Evolutionary conservation across 805 yeast genomes (phyloP).

Genomic region (Tetrapisispora fleetii): DNA sequence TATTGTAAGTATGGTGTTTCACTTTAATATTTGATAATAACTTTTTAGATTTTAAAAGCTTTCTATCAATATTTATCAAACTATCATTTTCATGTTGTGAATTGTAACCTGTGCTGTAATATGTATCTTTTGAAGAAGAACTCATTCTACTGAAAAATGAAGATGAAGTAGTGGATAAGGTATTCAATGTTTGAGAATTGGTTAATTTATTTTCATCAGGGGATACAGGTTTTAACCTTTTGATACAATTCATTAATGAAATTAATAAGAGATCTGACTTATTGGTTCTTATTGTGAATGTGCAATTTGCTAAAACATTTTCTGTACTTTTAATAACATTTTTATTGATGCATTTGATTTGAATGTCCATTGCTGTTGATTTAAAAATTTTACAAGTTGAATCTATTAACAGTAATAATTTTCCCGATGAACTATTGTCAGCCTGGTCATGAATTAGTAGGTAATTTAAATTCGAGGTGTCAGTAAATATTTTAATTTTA

Average conservation of each 20-base stretch:
- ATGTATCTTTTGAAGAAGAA: conserved; percentile 7
- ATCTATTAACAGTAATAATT: conserved; percentile 5
- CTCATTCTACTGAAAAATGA: conserved; percentile 11
- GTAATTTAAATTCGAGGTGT: background rate
- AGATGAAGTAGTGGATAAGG: conserved; percentile 20
- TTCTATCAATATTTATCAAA: background rate
- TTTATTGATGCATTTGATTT: conserved; percentile 13
- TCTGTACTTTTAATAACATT: conserved; percentile 9
- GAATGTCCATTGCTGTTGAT: conserved; percentile 27
- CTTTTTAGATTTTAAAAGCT: background rate
- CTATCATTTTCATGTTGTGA: background rate
- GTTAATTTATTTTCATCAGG: conserved; percentile 7
- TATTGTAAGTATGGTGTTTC: conserved; percentile 14
- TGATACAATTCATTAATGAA: conserved; percentile 15
- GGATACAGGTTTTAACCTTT: background rate
- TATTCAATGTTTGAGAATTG: conserved; percentile 18
- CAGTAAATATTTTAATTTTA: background rate
- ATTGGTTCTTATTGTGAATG: conserved; percentile 17
- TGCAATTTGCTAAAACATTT: conserved; percentile 5
- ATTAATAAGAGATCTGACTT: conserved; percentile 15
- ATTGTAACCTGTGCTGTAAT: background rate
- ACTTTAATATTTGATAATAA: conserved; percentile 17
- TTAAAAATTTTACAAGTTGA: conserved; percentile 16
- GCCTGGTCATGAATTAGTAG: background rate
- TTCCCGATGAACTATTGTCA: background rate